phyloP scores from a whole-genome alignment of 805 yeast genomes.

The Isabelozyma gotoi region DNA sequence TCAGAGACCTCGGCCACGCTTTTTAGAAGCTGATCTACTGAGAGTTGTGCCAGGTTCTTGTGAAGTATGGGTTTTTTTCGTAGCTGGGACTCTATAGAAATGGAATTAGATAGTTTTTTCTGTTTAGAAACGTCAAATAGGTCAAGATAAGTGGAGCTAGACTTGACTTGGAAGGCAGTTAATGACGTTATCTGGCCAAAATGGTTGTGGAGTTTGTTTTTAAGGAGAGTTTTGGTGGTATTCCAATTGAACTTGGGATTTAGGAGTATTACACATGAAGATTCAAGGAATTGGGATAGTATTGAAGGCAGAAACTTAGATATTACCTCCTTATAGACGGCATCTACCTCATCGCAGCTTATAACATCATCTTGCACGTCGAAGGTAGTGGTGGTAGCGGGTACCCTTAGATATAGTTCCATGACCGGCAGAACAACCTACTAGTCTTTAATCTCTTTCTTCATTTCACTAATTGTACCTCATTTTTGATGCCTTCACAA shows the following conservation, averaged over 20 bases:
- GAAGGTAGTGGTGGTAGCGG: not conserved
- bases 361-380: not conserved
- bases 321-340: not conserved
- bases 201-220: not conserved
- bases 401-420: not conserved
- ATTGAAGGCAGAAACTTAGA: not conserved
- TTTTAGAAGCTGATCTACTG: not conserved
- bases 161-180: not conserved
- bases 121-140: not conserved
- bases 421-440: no score
- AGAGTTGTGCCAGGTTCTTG: not conserved
- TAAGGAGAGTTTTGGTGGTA: not conserved
- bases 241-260: not conserved
- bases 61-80: not conserved
- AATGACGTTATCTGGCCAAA: not conserved
- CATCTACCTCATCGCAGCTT: not conserved
- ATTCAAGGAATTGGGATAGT: not conserved
- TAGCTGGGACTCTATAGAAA: not conserved
- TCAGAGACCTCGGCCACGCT: not conserved
- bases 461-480: no score
- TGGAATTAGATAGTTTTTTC: not conserved
- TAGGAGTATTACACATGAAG: not conserved
- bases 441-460: not conserved
- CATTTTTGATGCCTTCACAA: not conserved
- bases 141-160: not conserved